Evolutionary conservation across 306 rosid genomes (phyloP).

Genomic region (Echinosophora koreensis): DNA sequence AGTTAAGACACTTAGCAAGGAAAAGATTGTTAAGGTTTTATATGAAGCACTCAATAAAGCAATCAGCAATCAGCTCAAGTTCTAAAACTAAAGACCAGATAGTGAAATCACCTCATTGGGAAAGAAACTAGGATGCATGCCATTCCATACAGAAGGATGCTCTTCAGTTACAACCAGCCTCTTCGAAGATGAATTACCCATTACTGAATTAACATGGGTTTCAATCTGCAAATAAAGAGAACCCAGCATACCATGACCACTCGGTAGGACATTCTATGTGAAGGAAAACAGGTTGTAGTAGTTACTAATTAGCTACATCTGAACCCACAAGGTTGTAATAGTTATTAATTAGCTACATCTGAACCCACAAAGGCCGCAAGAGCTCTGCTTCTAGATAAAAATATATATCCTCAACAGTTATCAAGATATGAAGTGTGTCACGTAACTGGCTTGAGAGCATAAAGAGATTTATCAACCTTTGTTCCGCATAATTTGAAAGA

Average conservation of each 20-base stretch:
- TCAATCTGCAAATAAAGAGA: slow-evolving; percentile 68
- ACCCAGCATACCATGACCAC: slow-evolving; percentile 28
- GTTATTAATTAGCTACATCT: slow-evolving; percentile 36
- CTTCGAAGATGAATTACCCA: slow-evolving; percentile 58
- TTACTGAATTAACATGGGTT: slow-evolving; percentile 54
- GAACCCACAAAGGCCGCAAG: neutral
- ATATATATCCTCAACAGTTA: slow-evolving; percentile 5
- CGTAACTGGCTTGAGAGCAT: neutral
- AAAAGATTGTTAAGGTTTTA: slow-evolving; percentile 6
- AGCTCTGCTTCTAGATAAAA: slow-evolving; percentile 7
- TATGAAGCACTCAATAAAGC: slow-evolving; percentile 7
- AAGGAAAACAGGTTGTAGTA: slow-evolving; percentile 21
- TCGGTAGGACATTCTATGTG: neutral
- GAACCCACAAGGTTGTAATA: neutral
- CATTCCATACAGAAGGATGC: slow-evolving; percentile 65
- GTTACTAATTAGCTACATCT: slow-evolving; percentile 35
- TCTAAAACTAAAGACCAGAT: slow-evolving; percentile 30
- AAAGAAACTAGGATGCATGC: slow-evolving; percentile 59
- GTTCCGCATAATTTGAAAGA: neutral
- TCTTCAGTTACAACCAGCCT: slow-evolving; percentile 67
- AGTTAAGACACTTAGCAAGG: slow-evolving; percentile 4
- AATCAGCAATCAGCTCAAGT: slow-evolving; percentile 11
- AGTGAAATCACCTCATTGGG: slow-evolving; percentile 70
- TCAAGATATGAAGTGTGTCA: neutral
- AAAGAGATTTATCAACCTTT: slow-evolving; percentile 18